Conservation (phyloP, 2,329 filamentous ascomycete genomes). For the Colletotrichum magnum region DNA sequence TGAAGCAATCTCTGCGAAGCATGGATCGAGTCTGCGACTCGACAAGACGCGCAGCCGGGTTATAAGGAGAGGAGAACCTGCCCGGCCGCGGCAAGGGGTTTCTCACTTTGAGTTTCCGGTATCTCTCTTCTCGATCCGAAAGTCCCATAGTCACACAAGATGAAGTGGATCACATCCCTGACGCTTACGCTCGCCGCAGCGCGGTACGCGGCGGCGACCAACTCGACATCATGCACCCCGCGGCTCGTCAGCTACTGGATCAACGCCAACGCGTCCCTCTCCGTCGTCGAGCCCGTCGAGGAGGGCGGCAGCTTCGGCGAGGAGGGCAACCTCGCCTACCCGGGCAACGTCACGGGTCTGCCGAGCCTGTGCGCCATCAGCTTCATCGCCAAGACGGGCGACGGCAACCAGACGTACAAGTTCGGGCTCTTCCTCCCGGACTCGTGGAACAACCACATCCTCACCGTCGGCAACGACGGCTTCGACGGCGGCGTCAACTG, state of each 20-base stretch:
- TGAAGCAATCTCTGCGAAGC: background rate
- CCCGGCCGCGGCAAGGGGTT: no score
- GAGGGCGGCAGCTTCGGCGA: conserved; percentile 45
- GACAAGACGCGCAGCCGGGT: no score
- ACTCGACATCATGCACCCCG: conserved; percentile 25
- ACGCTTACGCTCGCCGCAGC: conserved; percentile 14
- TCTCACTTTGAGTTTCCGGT: background rate
- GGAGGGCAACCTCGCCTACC: conserved; percentile 45
- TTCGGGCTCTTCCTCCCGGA: conserved; percentile 52
- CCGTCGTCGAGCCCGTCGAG: conserved; percentile 38
- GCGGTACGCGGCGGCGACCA: conserved; percentile 21
- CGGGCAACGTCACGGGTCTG: conserved; percentile 46
- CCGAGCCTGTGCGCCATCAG: conserved; percentile 51
- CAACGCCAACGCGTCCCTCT: conserved; percentile 34
- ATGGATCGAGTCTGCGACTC: no score
- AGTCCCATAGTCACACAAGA: background rate
- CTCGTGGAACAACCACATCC: conserved; percentile 50
- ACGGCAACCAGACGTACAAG: conserved; percentile 43
- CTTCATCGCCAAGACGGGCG: conserved; percentile 47
- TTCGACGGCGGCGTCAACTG: conserved; percentile 51
- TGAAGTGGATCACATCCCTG: conserved; percentile 30
- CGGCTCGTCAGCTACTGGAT: conserved; percentile 35
- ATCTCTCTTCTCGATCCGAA: background rate
- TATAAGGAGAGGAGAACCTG: conserved; percentile 3
- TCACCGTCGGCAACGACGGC: conserved; percentile 51